Conservation (phyloP, 768 basidiomycete genomes). For the Clitopilus passeckerianus region DNA sequence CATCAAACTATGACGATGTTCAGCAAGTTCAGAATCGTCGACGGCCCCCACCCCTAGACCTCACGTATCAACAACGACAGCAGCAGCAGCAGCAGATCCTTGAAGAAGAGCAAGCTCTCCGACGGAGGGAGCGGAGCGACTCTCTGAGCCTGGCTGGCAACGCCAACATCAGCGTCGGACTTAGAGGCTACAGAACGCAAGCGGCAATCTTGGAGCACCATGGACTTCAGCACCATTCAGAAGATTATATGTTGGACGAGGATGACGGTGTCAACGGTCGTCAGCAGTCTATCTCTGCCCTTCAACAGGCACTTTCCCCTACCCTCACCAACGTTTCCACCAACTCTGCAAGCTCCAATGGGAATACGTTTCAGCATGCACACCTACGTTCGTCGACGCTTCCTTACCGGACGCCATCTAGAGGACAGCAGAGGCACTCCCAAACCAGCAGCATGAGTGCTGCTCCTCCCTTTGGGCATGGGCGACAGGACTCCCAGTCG, state of each 20-base stretch:
- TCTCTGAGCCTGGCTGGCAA: constrained; percentile 5
- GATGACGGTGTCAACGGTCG: constrained; percentile 1
- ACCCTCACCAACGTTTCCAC: constrained; percentile 9
- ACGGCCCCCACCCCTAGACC: constrained; percentile 30
- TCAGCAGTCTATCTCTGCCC: constrained; percentile 14
- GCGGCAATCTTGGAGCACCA: constrained; percentile 21
- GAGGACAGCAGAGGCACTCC: constrained; percentile 32
- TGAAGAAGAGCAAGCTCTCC: not conserved
- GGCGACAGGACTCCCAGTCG: constrained; percentile 1
- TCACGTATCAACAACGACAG: constrained; percentile 17
- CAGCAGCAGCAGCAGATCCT: not conserved
- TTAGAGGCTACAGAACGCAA: constrained; percentile 37
- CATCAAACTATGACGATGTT: not conserved
- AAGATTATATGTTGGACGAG: constrained; percentile 2
- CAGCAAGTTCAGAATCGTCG: constrained; percentile 17
- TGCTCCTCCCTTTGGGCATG: constrained; percentile 19
- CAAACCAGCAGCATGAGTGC: constrained; percentile 45
- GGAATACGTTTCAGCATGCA: constrained; percentile 23
- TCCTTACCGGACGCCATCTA: constrained; percentile 31
- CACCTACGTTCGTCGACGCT: constrained; percentile 43
- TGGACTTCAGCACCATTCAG: not conserved
- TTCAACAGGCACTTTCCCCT: constrained; percentile 6
- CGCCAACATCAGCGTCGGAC: constrained; percentile 32
- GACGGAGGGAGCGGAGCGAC: constrained; percentile 10
- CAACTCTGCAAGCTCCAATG: constrained; percentile 4